Evolutionary conservation across 1,139 yeast species (phyloP).

Genomic region (Sugiyamaella neomexicana): DNA sequence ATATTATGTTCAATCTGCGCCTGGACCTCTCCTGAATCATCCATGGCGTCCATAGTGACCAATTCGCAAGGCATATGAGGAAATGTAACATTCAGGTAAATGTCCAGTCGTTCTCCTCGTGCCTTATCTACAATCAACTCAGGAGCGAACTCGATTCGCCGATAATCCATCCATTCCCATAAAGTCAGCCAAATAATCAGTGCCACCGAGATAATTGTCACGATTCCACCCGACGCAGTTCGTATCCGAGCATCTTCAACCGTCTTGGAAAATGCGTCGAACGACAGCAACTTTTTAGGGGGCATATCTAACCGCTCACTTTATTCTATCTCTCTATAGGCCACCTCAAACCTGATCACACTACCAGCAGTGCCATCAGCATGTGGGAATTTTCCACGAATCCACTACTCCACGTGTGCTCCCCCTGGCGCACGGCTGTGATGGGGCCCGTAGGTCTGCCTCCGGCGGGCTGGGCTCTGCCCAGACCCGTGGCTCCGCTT

Average conservation of each 20-base stretch:
- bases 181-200: constrained; percentile 63
- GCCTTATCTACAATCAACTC: constrained; percentile 88
- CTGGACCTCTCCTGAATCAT: constrained; percentile 81
- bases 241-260: constrained; percentile 89
- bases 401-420: neutral
- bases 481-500: neutral
- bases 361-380: neutral
- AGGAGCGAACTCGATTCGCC: constrained; percentile 66
- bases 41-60: constrained; percentile 65
- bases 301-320: constrained; percentile 15
- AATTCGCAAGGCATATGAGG: constrained; percentile 81
- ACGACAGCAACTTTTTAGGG: constrained; percentile 49
- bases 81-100: constrained; percentile 78
- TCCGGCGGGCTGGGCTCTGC: neutral
- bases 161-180: constrained; percentile 76
- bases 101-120: constrained; percentile 70
- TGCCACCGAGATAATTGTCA: constrained; percentile 68
- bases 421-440: neutral
- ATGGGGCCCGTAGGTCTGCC: neutral
- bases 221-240: constrained; percentile 86
- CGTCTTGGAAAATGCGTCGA: constrained; percentile 92
- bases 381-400: neutral
- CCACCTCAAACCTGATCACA: too few relatives aligned
- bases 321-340: too few relatives aligned
- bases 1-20: constrained; percentile 74